Percentiles rank a stretch among this genome's conserved stretches.
phyloP scores from a whole-genome alignment of 768 basidiomycete genomes.

The Gymnopilus junonius region DNA sequence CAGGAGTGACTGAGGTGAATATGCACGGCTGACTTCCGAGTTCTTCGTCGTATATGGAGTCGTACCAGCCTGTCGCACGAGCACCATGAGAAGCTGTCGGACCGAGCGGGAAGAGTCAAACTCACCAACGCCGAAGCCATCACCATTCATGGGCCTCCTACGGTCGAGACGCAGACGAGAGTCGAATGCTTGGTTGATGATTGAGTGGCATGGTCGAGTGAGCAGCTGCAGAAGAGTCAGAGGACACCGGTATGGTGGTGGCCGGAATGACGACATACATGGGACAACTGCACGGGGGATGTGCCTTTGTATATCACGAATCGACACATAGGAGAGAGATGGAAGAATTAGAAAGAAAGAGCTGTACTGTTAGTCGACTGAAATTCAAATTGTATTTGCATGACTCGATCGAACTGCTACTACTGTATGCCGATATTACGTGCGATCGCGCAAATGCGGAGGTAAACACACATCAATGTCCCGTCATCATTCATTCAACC shows the following conservation, averaged over 20 bases:
- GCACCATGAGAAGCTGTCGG: background rate
- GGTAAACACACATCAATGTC: conserved; percentile 10
- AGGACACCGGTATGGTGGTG: conserved; percentile 1
- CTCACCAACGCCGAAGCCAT: conserved; percentile 95
- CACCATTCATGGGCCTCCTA: conserved; percentile 89
- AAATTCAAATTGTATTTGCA: background rate
- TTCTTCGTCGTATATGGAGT: conserved; percentile 82
- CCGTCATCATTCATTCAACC: background rate
- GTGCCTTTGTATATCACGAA: conserved; percentile 97
- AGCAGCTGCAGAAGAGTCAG: conserved; percentile 58
- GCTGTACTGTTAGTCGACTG: background rate
- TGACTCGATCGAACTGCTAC: background rate
- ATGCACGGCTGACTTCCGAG: conserved; percentile 90
- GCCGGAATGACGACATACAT: conserved; percentile 49
- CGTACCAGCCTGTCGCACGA: conserved; percentile 82
- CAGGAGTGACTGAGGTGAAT: conserved; percentile 94
- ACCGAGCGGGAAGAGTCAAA: conserved; percentile 7
- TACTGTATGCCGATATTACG: conserved; percentile 28
- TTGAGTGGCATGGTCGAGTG: conserved; percentile 92
- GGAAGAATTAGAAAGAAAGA: conserved; percentile 6
- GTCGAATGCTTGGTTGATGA: conserved; percentile 97
- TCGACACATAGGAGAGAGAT: conserved; percentile 65
- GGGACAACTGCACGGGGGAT: conserved; percentile 88
- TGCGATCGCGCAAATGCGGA: conserved; percentile 38
- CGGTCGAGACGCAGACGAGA: conserved; percentile 84